Evolutionary conservation across 139 green algal species (phyloP), one percentile per base, ranked within the genome.

Genomic region (Prasinococcaceae sp.): DNA sequence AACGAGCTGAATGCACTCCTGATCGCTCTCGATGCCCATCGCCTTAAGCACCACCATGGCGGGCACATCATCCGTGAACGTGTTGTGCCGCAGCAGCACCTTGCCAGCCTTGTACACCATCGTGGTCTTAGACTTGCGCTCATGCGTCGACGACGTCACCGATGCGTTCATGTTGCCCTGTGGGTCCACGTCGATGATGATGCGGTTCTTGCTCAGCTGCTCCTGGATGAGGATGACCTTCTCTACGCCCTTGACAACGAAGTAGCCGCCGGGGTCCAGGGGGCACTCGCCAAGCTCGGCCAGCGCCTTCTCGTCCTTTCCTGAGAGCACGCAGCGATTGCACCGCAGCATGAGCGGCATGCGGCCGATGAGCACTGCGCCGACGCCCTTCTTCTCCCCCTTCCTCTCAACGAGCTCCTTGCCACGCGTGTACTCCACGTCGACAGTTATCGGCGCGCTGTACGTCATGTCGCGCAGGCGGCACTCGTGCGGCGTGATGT

Each of bases 181-280:
- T 39, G 42, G 74, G 69, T 93, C 82, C 0, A 73, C 70, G 66
- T 98, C 88, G 47, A 99, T 85, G 68, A 99, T 93, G 65, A 98
- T 93, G 39, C 92, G 73, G 70, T 99, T 99, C 72, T 98, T 99
- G 53, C 69, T 83, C 51, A 98, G 78, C 77, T 99, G 90, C 78
- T 99, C 92, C 65, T 99, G 90, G 66, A 98, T 99, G 8, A 99
- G 72, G 45, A 99, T 94, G 9, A 98, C 90, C 61, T 69, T 69
- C 20, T 69, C 61, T 19, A 60, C 48, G n/a, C 66, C 79, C 58
- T 77, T 74, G 19, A 98, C 80, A 5, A 99, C 76, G 55, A 99
- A 99, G 73, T 99, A 99, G 23, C 92, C 92, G 0, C 92, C 92
- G 1, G 90, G 85, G 64, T 99, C 92, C 47, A 99, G 72, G 0